Percentiles rank a stretch among this genome's conserved stretches.
Evolutionary conservation across 495 filamentous ascomycete genomes (phyloP).

Genomic region (Annulohypoxylon moriforme): DNA sequence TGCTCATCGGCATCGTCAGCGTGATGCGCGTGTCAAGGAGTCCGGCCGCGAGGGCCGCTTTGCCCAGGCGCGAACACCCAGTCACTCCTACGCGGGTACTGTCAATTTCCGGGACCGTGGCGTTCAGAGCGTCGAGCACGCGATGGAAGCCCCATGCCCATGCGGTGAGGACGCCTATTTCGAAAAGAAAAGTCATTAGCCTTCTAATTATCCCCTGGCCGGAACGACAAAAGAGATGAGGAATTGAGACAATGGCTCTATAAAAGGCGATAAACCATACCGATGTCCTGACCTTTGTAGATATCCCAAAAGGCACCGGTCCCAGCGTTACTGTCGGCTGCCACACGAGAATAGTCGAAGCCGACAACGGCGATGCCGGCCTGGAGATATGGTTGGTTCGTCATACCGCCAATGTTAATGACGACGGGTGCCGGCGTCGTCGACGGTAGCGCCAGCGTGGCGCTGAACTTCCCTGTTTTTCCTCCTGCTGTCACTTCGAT

Average conservation of each 20-base stretch:
- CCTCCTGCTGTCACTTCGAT: slow-evolving; percentile 59
- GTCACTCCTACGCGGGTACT: slow-evolving; percentile 60
- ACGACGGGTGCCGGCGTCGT: slow-evolving; percentile 60
- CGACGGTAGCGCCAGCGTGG: slow-evolving; percentile 57
- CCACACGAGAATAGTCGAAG: slow-evolving; percentile 62
- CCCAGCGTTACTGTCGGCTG: slow-evolving; percentile 63
- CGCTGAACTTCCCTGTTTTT: slow-evolving; percentile 59
- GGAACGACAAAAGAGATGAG: too few relatives aligned
- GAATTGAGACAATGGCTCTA: neutral
- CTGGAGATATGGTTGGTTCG: slow-evolving; percentile 61
- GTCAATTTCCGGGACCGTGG: slow-evolving; percentile 63
- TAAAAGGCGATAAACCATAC: slow-evolving; percentile 41
- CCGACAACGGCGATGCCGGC: slow-evolving; percentile 63
- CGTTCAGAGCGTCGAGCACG: slow-evolving; percentile 62
- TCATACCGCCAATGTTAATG: slow-evolving; percentile 66
- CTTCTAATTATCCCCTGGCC: neutral
- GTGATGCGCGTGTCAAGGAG: slow-evolving; percentile 65
- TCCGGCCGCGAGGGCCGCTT: slow-evolving; percentile 63
- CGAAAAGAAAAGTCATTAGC: neutral
- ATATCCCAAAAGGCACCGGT: slow-evolving; percentile 64
- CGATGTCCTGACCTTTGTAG: slow-evolving; percentile 64
- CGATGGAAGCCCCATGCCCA: slow-evolving; percentile 68
- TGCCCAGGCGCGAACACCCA: slow-evolving; percentile 64
- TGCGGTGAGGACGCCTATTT: slow-evolving; percentile 59
- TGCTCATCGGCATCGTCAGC: slow-evolving; percentile 67